These are phyloP conservation scores for Graphiopsis chlorocephala DNA, from an alignment of 2,329 filamentous ascomycete genomes.

Conservation along the genomic window DNA sequence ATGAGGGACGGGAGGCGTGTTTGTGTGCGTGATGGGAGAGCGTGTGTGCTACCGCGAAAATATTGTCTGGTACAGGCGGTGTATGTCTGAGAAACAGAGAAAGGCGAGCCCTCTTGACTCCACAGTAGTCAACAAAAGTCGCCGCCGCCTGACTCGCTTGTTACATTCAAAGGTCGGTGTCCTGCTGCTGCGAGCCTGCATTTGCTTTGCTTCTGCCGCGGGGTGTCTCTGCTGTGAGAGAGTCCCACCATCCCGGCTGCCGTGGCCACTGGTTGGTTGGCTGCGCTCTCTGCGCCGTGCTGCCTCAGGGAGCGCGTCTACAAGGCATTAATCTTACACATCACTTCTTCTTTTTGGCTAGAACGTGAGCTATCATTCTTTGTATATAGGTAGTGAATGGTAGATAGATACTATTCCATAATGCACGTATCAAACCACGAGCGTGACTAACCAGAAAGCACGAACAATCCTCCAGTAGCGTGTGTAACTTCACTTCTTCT, in stretches of 20 bases:
- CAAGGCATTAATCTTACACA: neutral
- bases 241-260: neutral
- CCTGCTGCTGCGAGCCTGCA: neutral
- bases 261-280: neutral
- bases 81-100: neutral
- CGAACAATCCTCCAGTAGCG: neutral
- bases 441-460: neutral
- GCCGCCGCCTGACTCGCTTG: conserved; percentile 1
- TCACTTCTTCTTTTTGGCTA: neutral
- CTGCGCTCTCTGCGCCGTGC: neutral
- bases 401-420: neutral
- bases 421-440: neutral
- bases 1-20: neutral
- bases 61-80: neutral
- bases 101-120: neutral
- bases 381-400: neutral
- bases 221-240: neutral
- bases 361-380: neutral
- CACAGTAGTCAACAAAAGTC: conserved; percentile 7
- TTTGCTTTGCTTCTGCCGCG: neutral
- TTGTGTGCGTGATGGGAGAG: neutral
- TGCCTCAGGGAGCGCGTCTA: neutral
- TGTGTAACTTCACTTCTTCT: neutral
- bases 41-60: neutral
- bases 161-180: conserved; percentile 1